Base-by-base conservation (phyloP, 176 grass and related monocot species). In the Secale cereale region DNA sequence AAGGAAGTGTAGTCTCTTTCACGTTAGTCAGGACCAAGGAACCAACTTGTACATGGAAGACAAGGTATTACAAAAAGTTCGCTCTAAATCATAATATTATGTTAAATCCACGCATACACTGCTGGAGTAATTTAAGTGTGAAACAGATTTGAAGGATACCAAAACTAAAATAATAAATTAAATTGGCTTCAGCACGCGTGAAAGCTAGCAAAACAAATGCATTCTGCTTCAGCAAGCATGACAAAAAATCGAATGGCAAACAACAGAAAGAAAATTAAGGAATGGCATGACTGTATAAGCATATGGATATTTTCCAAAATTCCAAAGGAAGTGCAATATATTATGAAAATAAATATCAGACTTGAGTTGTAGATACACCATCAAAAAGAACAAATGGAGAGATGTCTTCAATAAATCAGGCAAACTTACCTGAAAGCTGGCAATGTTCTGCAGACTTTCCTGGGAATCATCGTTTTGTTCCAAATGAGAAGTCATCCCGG, bases 341-440 rank as follows among this genome's bases (percentile, higher is more conserved):
- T 39, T 20, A 22, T 64, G 0, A 74, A 27, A 82, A 20, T 30
- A 73, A 31, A 74, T 25, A 52, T 32, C 20, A 76, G 8, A 82
- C 23, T 33, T 46, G 52, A 83, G 3, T 83, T 43, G 23, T 71
- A 63, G 65, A 78, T 11, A 78, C 48, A 77, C 17, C 36, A 82
- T 20, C 22, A 72, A 71, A 70, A 67, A 10, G 20, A 57, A 8
- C 3, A 67, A 86, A 30, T 35, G 37, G 17, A 69, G 10, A 88
- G 4, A 70, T 80, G 32, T 39, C 22, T n/a, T 66, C 30, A 56
- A 29, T 23, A 59, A 80, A 65, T 59, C 10, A 77, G 29, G 54
- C 8, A 19, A 87, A 76, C 23, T 76, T 87, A 98, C 95, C 95
- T 95, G 87, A 86, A 93, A 98, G 90, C 85, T 98, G 86, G 95